phyloP scores from a whole-genome alignment of 345 rosid genomes.

The Geranium rotundifolium region DNA sequence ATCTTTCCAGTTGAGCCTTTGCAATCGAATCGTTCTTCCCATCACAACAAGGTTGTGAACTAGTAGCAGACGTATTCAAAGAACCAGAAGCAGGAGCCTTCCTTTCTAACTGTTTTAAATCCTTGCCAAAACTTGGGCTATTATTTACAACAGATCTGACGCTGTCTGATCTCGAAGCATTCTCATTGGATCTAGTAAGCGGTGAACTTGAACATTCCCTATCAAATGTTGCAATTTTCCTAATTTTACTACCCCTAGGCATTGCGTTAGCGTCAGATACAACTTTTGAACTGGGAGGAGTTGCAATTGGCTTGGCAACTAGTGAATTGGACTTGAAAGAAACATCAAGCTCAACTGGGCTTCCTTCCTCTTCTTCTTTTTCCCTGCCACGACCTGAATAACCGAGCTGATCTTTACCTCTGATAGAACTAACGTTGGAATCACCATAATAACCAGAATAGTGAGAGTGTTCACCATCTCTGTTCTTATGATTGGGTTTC shows the following conservation, averaged over 20 bases:
- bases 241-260: constrained; percentile 44
- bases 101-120: constrained; percentile 22
- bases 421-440: constrained; percentile 27
- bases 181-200: constrained; percentile 13
- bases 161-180: constrained; percentile 13
- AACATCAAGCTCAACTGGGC: constrained; percentile 72
- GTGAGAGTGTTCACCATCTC: constrained; percentile 40
- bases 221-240: constrained; percentile 22
- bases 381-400: constrained; percentile 24
- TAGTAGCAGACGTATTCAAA: constrained; percentile 11
- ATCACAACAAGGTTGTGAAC: constrained; percentile 19
- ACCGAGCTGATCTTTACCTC: constrained; percentile 37
- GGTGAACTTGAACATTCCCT: constrained; percentile 23
- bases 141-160: constrained; percentile 16
- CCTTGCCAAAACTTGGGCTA: constrained; percentile 19
- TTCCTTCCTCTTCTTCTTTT: constrained; percentile 25
- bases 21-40: constrained; percentile 15
- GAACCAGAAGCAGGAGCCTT: constrained; percentile 15
- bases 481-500: constrained; percentile 26
- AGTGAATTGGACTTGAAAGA: constrained; percentile 69
- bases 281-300: constrained; percentile 26
- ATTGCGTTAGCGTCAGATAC: constrained; percentile 22
- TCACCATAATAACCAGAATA: constrained; percentile 27
- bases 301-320: constrained; percentile 61
- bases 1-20: constrained; percentile 11